These are phyloP conservation scores for Durusdinium trenchii DNA, from an alignment of 73 alveolate species.

Conservation along the genomic window DNA sequence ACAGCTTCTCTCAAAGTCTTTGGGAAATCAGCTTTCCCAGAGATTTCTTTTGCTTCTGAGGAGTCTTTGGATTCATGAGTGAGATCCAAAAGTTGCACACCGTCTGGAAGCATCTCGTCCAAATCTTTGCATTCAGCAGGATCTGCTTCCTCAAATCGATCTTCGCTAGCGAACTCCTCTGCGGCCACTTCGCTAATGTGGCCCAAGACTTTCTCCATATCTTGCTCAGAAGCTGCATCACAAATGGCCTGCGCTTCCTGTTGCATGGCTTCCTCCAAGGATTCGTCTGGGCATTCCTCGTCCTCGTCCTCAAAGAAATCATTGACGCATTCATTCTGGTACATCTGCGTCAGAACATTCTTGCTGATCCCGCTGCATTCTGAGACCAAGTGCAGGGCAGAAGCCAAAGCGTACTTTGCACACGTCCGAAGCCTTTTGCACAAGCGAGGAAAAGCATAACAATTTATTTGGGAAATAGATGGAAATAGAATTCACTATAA, in stretches of 20 bases:
- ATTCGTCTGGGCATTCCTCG: neutral
- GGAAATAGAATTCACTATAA: neutral
- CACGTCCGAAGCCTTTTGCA: too few species aligned
- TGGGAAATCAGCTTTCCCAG: neutral
- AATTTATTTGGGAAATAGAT: too few species aligned
- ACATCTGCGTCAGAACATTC: neutral
- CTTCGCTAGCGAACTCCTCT: neutral
- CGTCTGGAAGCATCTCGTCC: neutral
- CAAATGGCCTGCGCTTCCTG: neutral
- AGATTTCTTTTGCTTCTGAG: neutral
- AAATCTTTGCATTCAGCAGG: neutral
- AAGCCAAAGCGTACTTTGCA: neutral
- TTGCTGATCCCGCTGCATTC: neutral
- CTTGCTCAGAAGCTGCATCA: neutral
- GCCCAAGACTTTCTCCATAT: neutral
- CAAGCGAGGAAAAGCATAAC: too few species aligned
- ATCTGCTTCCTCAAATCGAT: neutral
- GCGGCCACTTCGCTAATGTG: neutral
- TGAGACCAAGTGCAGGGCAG: neutral
- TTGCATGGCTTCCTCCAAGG: neutral
- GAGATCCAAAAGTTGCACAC: neutral
- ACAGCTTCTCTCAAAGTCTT: neutral
- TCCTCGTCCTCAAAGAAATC: neutral
- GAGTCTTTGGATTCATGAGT: neutral
- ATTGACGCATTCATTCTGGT: neutral